Percentiles rank a stretch among this genome's conserved stretches.
Conservation (phyloP, 192 early-diverging fungal genomes). For the Dissophora globulifera region DNA sequence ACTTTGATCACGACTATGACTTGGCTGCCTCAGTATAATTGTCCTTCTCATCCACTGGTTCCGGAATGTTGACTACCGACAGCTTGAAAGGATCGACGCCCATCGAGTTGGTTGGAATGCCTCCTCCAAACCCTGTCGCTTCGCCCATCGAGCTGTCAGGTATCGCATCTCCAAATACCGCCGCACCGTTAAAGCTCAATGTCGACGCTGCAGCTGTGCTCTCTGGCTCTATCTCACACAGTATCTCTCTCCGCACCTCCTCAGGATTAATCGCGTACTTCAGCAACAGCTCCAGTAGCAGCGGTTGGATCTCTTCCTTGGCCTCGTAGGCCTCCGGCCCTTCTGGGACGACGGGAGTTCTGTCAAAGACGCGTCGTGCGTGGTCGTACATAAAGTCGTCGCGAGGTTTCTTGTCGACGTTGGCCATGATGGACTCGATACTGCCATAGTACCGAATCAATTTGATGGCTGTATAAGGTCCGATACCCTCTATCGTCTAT, state of each 20-base stretch:
- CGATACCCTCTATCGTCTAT: constrained; percentile 69
- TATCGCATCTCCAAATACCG: background rate
- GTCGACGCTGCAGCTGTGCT: too few species aligned
- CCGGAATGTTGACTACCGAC: background rate
- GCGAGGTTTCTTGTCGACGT: constrained; percentile 12
- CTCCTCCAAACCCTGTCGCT: background rate
- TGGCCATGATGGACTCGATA: constrained; percentile 67
- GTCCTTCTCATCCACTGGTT: background rate
- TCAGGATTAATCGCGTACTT: constrained; percentile 30
- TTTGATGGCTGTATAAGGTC: constrained; percentile 68
- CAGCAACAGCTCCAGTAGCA: constrained; percentile 12
- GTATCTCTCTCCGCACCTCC: constrained; percentile 9
- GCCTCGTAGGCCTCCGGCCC: constrained; percentile 4
- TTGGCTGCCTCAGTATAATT: too few species aligned
- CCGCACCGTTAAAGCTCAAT: too few species aligned
- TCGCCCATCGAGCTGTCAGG: background rate
- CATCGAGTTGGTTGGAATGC: background rate
- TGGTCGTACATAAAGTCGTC: constrained; percentile 34
- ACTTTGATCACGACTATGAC: too few species aligned
- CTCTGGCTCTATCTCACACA: too few species aligned
- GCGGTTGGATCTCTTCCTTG: background rate
- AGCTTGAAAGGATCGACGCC: constrained; percentile 25
- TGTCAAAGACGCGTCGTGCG: constrained; percentile 43
- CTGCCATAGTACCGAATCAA: constrained; percentile 67
- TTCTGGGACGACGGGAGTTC: constrained; percentile 1